Percentiles rank a stretch among this genome's conserved stretches.
Conservation (phyloP, 352 stramenopile species). For the Phytopythium delawarense region DNA sequence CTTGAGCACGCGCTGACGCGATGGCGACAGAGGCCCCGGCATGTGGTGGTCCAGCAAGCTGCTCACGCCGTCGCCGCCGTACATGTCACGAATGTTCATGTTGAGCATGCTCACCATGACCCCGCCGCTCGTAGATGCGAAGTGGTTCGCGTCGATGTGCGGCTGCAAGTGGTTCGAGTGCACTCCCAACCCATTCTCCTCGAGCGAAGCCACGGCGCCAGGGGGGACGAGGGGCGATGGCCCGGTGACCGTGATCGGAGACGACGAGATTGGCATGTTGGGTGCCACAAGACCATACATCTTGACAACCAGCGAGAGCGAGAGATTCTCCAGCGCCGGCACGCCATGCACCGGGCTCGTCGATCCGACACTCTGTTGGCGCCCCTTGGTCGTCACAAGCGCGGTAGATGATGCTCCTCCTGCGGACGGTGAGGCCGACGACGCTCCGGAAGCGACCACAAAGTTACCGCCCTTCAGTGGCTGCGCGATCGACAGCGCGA, state of each 20-base stretch:
- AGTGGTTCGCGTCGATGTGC: constrained; percentile 60
- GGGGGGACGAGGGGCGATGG: constrained; percentile 25
- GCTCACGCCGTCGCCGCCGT: constrained; percentile 58
- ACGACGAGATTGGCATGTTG: constrained; percentile 50
- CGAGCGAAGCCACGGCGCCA: constrained; percentile 21
- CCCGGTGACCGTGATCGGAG: constrained; percentile 33
- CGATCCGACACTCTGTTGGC: background rate
- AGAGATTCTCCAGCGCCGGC: constrained; percentile 65
- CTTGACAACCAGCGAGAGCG: constrained; percentile 67
- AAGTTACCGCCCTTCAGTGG: constrained; percentile 42
- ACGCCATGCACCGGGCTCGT: constrained; percentile 9
- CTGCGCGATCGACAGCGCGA: constrained; percentile 49
- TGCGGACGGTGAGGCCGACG: constrained; percentile 12
- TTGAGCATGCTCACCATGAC: constrained; percentile 80
- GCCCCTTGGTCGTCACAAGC: constrained; percentile 27
- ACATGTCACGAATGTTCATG: constrained; percentile 79
- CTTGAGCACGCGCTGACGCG: constrained; percentile 55
- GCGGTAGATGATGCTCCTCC: constrained; percentile 26
- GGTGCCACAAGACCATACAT: constrained; percentile 82
- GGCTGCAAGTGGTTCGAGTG: constrained; percentile 12
- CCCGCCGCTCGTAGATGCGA: constrained; percentile 38
- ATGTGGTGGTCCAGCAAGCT: constrained; percentile 52
- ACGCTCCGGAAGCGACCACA: constrained; percentile 19
- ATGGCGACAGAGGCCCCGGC: constrained; percentile 45
- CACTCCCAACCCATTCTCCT: constrained; percentile 28